Evolutionary conservation across 2,329 filamentous ascomycete genomes (phyloP), one percentile per base, ranked within the genome.

Genomic region (Aspergillus sp.): DNA sequence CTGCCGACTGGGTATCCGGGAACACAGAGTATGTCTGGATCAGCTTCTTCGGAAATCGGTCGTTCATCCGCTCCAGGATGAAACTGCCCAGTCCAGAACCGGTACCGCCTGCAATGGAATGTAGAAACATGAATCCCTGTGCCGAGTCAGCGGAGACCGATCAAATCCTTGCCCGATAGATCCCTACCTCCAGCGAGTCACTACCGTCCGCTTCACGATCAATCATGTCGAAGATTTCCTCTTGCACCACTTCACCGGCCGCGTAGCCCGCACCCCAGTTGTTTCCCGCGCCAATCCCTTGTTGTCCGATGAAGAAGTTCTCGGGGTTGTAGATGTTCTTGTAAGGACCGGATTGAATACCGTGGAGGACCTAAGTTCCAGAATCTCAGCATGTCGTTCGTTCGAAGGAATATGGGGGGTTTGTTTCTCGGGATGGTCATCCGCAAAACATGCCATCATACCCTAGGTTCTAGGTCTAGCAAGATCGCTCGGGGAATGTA

Each of bases 11-110:
- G 0, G 91, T 96, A 75, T 98, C 95, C 2, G 95, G 94, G 70
- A 99, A 99, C 55, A 99, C 96, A 0, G 94, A 98, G 78, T 99
- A 99, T 47, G 95, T 98, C 79, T 99, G 95, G 59, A 99, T 97
- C 65, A 99, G 87, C 82, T 99, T 99, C 80, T 99, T 99, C 39
- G 96, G 95, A 69, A 98, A 99, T 53, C 93, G 86, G 76, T 99
- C 95, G 75, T 99, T 99, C 76, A 99, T 87, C 64, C 92, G 85
- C 78, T 99, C 96, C 18, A 99, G 86, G 62, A 99, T 85, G 73
- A 96, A 99, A 29, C 92, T 96, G 24, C 95, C 95, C 50, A 99
- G 79, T n/a, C 95, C 95, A 22, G 93, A 97, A 9, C 95, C 95
- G 18, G 95, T 99, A 58, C 95, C 95, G 63, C 95, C 95, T 49